Evolutionary conservation across 441 rosid species (phyloP), one percentile per base, ranked within the genome.

Genomic region (Theobroma grandiflorum): DNA sequence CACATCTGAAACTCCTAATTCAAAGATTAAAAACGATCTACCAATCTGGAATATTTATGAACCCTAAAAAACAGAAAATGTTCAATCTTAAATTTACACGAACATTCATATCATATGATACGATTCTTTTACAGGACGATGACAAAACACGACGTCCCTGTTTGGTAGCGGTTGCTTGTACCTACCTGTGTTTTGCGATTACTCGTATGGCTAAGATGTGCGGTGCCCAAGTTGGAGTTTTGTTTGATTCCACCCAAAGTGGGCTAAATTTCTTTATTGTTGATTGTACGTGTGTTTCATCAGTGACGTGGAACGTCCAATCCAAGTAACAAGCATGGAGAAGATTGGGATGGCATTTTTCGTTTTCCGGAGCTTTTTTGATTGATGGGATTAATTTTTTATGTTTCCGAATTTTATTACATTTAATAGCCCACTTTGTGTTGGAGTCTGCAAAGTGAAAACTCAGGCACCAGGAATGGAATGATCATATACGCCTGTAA

Each of bases 281-380:
- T 16, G 57, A 52, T 52, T 52, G 57, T 53, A 53, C 2, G 20
- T 53, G 1, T 16, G 18, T 50, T 43, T 75, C 55, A 62, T 6
- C 10, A 49, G 22, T 33, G 77, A 71, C 55, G n/a, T 43, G 77
- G 47, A 43, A 61, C 20, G 75, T 78, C 78, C 78, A 70, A 66
- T 66, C 67, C 37, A 12, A 26, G 74, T 49, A 45, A 58, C 33
- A 58, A 58, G 33, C 62, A 20, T 20, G 62, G 33, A 58, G 63
- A 58, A 68, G 63, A 67, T n/a, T 26, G 0, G 45, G n/a, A 14
- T 62, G 40, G 42, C 77, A 59, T 69, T 68, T 78, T 78, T 70
- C 22, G 53, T 55, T 79, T 61, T 72, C 49, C 22, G 18, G 33
- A 14, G 43, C 18, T 38, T 6, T 9, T 38, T 55, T 78, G 59